Base-by-base conservation (phyloP, 2,329 filamentous ascomycete species). In the Trichoderma breve region DNA sequence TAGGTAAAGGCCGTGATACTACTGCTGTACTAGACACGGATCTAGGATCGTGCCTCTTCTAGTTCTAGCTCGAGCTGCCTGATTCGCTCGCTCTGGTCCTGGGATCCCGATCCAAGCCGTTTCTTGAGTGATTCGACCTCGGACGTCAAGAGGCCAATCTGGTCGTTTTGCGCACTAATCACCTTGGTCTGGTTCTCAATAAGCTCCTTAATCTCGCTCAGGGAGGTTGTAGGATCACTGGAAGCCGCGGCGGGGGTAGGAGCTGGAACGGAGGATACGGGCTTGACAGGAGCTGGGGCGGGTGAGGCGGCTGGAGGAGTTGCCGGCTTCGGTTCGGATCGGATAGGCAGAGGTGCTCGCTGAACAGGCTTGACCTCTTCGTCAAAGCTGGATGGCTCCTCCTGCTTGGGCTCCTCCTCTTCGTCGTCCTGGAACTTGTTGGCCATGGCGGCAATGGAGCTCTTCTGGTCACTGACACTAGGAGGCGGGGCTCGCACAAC, bases 61-160 rank as follows among this genome's bases (percentile, higher is more conserved):
- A 92, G 82, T 81, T 92, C 90, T 66, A 92, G 83, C 82, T 92
- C 90, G 72, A 92, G 80, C 80, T 91, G 89, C 74, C 90, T 83
- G 78, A 92, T 92, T 64, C 89, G 85, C 82, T 92, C 89, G 80
- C 86, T 91, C 84, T 92, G 89, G 78, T 91, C 89, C 76, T 87
- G 85, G 15, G 85, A 84, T 24, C 81, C 80, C 1, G 80, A 76
- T 47, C 88, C 88, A 72, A 95, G 86, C 81, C 90, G 92, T 82
- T 89, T 89, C 88, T 97, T 97, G 76, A 98, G 86, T 18, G 88
- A 87, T 79, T 96, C 93, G 15, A 97, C 91, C 81, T 97, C 93
- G 34, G 84, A 82, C 3, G 92, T 88, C 62, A 97, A 83, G 32
- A 86, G 85, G 64, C 86, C 86, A 76, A 97, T 94, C 80, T 94